Evolutionary conservation across 768 basidiomycete species (phyloP), one percentile per base, ranked within the genome.

Genomic region (Tricholoma saponaceum): DNA sequence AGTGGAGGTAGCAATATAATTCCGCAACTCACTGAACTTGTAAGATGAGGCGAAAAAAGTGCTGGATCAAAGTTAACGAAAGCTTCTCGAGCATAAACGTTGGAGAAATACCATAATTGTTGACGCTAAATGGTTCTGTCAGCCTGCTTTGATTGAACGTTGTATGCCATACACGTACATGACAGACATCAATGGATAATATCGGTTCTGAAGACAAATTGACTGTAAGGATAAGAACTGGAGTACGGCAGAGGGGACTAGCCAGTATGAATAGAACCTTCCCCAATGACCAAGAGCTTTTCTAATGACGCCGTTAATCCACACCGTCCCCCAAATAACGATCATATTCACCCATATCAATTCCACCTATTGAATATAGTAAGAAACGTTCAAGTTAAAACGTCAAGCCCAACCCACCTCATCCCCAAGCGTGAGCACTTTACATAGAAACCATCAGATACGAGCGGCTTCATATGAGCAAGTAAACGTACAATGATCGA

Each of bases 221-320:
- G n/a, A 58, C 55, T 33, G 23, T 23, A 23, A 41, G 28, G 18
- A 52, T 37, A 28, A 37, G 3, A 4, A 6, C 6, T 20, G 25
- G 12, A 43, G 37, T 18, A 22, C 51, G 18, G 16, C 37, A 9
- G n/a, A 44, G 28, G 26, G 41, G 22, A 49, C 77, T 62, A 59
- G 84, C 84, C 57, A 83, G 37, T 37, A 86, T 65, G 67, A 86
- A 86, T 57, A 86, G 62, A 25, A 63, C 56, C 62, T 85, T 86
- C 47, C 81, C 83, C 58, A 76, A 65, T 13, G 82, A 80, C 82
- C 82, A 84, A n/a, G 77, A 68, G 52, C 80, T 76, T 62, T 70
- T 76, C 83, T 84, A 60, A 52, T 43, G 10, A 1, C 46, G 33
- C 10, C 4, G 22, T 54, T 44, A 23, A 53, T 28, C 35, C 22